These are phyloP conservation scores for Mortierella hygrophila DNA, from an alignment of 192 early-diverging fungal species.

Conservation along the genomic window DNA sequence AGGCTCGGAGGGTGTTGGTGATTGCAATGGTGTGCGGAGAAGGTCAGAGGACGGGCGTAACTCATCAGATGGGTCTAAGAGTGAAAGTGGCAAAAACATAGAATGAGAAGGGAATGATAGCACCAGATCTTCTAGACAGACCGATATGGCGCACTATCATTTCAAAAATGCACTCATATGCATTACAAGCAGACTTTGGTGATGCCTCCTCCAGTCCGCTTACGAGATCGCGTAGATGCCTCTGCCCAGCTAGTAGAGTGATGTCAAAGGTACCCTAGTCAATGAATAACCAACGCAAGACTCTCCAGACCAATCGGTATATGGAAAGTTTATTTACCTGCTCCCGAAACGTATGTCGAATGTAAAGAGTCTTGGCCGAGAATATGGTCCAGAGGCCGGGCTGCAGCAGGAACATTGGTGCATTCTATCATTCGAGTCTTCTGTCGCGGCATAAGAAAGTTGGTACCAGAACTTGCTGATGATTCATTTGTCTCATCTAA, in stretches of 20 bases:
- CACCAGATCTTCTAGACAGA: background rate
- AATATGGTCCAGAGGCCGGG: constrained; percentile 1
- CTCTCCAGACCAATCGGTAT: background rate
- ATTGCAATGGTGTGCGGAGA: constrained; percentile 19
- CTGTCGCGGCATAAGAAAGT: background rate
- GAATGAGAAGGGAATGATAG: background rate
- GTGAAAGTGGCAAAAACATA: background rate
- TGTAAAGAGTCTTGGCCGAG: background rate
- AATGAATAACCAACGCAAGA: background rate
- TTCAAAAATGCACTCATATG: background rate
- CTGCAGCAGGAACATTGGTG: constrained; percentile 2
- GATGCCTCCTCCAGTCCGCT: constrained; percentile 2
- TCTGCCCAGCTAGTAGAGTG: background rate
- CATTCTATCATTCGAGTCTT: constrained; percentile 11
- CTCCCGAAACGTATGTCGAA: background rate
- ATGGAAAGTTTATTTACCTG: constrained; percentile 12
- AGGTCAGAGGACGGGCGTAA: background rate
- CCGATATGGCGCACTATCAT: background rate
- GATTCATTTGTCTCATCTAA: constrained; percentile 8
- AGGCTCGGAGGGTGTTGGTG: constrained; percentile 5
- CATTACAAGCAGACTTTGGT: constrained; percentile 13
- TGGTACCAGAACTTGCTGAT: constrained; percentile 3
- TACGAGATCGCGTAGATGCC: constrained; percentile 8
- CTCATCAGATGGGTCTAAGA: background rate
- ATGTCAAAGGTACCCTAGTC: background rate